Base-by-base conservation (phyloP, 148 eudicot genomes). In the Selenicereus undatus region DNA sequence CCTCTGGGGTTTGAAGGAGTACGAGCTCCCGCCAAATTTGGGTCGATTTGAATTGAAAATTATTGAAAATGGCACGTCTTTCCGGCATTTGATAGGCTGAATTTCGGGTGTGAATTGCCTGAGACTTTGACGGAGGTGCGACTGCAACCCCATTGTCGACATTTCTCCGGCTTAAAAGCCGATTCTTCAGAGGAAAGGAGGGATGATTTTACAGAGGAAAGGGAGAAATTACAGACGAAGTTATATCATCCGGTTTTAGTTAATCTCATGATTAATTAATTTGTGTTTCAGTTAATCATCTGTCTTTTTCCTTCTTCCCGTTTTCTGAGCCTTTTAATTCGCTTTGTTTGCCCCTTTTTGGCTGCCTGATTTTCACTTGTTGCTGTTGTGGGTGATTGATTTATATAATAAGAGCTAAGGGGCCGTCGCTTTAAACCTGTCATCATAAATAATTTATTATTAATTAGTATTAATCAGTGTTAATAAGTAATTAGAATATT, bases 131-230 rank as follows among this genome's bases (percentile, higher is more conserved):
- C 81, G 80, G 20, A 86, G 78, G 16, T 85, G 84, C 27, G 94
- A 85, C 76, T 88, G 84, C 0, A 83, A 69, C 43, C 85, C 74
- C 30, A 89, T 21, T 1, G 84, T 82, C 45, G 90, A 75, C 94
- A 93, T 93, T 4, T 50, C 80, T 17, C 58, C 29, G 56, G 10
- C 60, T 26, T 4, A 66, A 26, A 32, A 11, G 35, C 11, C 14
- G 29, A 24, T 22, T 64, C 2, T 43, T 2, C 35, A 12, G 80
- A 13, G n/a, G 35, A 52, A 48, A 42, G 18, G 75, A 12, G 58
- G 52, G 82, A 18, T 39, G 21, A 42, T 73, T 60, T 62, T 27
- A n/a, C 4, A 50, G 52, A 71, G 81, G 14, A 17, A 26, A 43
- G 50, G 45, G 51, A 22, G 2, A 18, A 69, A 14, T 18, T 1